Evolutionary conservation across 2,329 filamentous ascomycete genomes (phyloP).

Genomic region (Penicillium corylophilum): DNA sequence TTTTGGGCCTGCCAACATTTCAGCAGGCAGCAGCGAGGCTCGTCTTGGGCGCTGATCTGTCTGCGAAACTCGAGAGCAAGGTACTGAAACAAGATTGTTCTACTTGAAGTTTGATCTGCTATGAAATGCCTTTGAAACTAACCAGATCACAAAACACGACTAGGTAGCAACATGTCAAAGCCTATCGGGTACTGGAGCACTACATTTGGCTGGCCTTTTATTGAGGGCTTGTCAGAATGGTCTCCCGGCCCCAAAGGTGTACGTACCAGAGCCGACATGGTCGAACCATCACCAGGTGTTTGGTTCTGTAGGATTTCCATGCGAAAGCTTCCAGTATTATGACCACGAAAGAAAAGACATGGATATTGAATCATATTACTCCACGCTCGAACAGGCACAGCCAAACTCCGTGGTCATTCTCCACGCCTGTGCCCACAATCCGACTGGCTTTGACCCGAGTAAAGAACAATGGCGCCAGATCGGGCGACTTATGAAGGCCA

Average conservation of each 20-base stretch:
- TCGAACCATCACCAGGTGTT: constrained; percentile 98
- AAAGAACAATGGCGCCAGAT: constrained; percentile 89
- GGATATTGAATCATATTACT: constrained; percentile 22
- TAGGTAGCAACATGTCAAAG: constrained; percentile 68
- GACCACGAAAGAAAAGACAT: constrained; percentile 14
- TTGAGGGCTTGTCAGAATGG: constrained; percentile 14
- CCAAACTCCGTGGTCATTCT: constrained; percentile 40
- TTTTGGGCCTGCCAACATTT: constrained; percentile 78
- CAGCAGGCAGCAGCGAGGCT: constrained; percentile 82
- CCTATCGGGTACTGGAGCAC: constrained; percentile 73
- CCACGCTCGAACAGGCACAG: constrained; percentile 8
- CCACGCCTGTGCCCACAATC: constrained; percentile 95
- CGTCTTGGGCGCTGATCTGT: constrained; percentile 62
- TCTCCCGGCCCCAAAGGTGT: constrained; percentile 52
- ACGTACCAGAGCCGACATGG: constrained; percentile 93
- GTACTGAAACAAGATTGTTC: constrained; percentile 9
- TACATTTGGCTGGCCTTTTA: constrained; percentile 26
- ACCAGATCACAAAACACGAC: constrained; percentile 41
- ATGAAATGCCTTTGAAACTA: neutral
- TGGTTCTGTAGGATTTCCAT: constrained; percentile 73
- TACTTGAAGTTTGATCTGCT: neutral
- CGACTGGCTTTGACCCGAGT: constrained; percentile 90
- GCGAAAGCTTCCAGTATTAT: constrained; percentile 48
- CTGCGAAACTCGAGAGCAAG: constrained; percentile 3
- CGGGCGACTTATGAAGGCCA: constrained; percentile 68